A percentile compares a stretch with the other conserved stretches of the same genome.
Conservation (phyloP, 169 alveolate species). For the Eimeria maxima region DNA sequence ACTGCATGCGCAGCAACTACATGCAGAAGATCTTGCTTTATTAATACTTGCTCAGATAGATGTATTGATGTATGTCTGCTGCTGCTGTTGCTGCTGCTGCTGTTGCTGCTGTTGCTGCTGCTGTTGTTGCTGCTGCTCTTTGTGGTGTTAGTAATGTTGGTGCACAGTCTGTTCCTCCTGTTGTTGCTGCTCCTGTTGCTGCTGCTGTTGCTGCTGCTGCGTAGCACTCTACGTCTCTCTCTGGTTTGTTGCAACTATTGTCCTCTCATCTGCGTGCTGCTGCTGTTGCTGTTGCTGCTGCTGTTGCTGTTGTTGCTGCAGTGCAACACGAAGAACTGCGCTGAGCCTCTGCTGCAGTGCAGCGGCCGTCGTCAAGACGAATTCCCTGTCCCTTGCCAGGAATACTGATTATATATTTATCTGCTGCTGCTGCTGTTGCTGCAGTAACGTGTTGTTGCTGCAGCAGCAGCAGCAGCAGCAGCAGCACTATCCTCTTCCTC, state of each 20-base stretch:
- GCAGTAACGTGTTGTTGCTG: neutral
- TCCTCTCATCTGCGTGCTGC: too few relatives aligned
- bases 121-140: neutral
- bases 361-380: neutral
- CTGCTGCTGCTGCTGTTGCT: conserved; percentile 5
- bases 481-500: neutral
- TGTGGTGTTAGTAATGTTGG: neutral
- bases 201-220: neutral
- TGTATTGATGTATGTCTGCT: neutral
- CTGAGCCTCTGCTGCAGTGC: neutral
- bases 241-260: neutral
- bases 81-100: neutral
- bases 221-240: neutral
- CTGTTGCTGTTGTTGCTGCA: conserved; percentile 19
- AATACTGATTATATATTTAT: too few relatives aligned
- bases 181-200: neutral
- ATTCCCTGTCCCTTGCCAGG: conserved; percentile 1
- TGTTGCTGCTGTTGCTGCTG: conserved; percentile 18
- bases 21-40: conserved; percentile 15
- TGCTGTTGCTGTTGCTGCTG: neutral
- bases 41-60: neutral
- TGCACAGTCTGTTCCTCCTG: neutral
- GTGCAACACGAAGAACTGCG: conserved; percentile 59
- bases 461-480: conserved; percentile 16
- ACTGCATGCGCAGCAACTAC: conserved; percentile 5